A percentile compares a stretch with the other conserved stretches of the same genome.
These are phyloP conservation scores for Rhodamnia argentea DNA, from an alignment of 345 rosid genomes.

Conservation along the genomic window DNA sequence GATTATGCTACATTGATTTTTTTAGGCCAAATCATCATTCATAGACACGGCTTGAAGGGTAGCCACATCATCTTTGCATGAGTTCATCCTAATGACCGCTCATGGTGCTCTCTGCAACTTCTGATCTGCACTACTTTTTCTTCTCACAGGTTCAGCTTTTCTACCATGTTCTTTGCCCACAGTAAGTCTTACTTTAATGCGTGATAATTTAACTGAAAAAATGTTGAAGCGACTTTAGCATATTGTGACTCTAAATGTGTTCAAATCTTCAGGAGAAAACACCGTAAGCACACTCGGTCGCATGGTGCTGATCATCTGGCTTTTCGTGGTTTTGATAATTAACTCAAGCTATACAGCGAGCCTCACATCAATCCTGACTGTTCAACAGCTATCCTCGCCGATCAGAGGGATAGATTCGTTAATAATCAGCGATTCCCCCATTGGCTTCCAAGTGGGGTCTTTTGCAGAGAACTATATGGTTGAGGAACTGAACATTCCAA, in stretches of 20 bases:
- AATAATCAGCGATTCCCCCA: constrained; percentile 28
- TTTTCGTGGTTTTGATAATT: constrained; percentile 76
- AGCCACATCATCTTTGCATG: not conserved
- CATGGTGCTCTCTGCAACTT: not conserved
- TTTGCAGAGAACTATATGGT: constrained; percentile 66
- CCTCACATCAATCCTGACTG: constrained; percentile 85
- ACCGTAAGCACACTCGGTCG: constrained; percentile 81
- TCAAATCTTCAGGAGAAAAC: constrained; percentile 64
- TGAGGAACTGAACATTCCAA: constrained; percentile 65
- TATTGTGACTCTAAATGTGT: not conserved
- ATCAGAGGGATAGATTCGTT: constrained; percentile 73
- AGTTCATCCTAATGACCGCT: not conserved
- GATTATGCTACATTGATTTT: not conserved
- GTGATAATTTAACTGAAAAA: not conserved
- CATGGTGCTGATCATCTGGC: constrained; percentile 72
- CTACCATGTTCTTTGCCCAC: constrained; percentile 82
- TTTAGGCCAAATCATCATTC: not conserved
- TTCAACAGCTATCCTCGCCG: constrained; percentile 83
- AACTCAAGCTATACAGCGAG: constrained; percentile 97
- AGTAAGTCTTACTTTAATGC: constrained; percentile 38
- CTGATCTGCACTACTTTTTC: not conserved
- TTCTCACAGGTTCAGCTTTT: constrained; percentile 75
- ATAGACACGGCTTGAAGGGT: not conserved
- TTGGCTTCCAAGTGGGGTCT: constrained; percentile 83
- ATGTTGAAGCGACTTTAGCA: not conserved